These are phyloP conservation scores for Eucalyptus curtisii DNA, from an alignment of 345 rosid species.

Conservation along the genomic window DNA sequence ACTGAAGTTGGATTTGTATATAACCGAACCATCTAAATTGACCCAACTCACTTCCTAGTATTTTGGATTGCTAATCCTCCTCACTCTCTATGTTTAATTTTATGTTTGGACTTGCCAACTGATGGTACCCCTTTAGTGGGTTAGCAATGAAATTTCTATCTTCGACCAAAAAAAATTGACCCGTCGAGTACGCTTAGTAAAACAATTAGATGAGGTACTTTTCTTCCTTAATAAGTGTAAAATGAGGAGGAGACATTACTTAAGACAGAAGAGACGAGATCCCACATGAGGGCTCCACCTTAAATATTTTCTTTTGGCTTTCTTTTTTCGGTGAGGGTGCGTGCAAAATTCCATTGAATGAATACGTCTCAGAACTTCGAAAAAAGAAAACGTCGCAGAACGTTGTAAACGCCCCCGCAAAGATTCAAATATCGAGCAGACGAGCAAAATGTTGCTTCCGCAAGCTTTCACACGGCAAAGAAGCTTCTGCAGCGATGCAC, in stretches of 20 bases:
- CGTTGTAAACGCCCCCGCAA: background rate
- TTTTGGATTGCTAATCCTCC: too few species aligned
- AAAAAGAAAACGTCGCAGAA: background rate
- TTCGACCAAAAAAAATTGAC: too few species aligned
- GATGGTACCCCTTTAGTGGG: too few species aligned
- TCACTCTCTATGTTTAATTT: too few species aligned
- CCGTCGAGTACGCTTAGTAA: background rate
- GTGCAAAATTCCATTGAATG: background rate
- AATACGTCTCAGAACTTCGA: background rate
- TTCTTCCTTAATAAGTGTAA: background rate
- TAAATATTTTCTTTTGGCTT: background rate
- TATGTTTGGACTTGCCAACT: too few species aligned
- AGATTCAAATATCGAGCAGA: background rate
- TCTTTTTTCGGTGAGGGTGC: background rate
- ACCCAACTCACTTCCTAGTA: too few species aligned
- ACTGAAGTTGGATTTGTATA: background rate
- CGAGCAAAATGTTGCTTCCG: rapidly evolving
- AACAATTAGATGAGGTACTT: background rate
- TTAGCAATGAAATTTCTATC: too few species aligned
- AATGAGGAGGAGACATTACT: background rate
- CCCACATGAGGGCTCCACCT: background rate
- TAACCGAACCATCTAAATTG: background rate
- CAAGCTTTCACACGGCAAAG: rapidly evolving
- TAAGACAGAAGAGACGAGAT: background rate
- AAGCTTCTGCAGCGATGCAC: background rate